phyloP scores from a whole-genome alignment of 768 basidiomycete genomes.

The Hirschioporus abietinus region DNA sequence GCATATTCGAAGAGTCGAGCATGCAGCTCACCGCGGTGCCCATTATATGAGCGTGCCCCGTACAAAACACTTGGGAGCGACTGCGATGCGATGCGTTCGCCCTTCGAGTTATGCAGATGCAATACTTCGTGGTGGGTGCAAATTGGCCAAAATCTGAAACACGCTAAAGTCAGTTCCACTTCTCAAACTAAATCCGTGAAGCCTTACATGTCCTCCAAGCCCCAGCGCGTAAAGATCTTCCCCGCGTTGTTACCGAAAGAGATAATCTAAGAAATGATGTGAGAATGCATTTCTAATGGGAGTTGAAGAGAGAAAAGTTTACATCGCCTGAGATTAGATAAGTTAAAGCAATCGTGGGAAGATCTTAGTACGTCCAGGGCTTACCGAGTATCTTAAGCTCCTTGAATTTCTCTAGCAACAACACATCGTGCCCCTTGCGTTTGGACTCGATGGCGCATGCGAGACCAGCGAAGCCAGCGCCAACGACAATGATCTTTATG shows the following conservation, averaged over 20 bases:
- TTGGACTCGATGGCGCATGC: constrained; percentile 17
- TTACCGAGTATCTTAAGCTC: constrained; percentile 15
- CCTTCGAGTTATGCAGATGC: constrained; percentile 18
- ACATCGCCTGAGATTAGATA: constrained; percentile 12
- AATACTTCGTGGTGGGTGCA: constrained; percentile 15
- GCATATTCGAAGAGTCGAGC: constrained; percentile 18
- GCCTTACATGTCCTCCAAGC: constrained; percentile 16
- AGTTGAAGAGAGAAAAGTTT: constrained; percentile 4
- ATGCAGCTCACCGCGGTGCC: constrained; percentile 24
- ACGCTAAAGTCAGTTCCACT: constrained; percentile 2
- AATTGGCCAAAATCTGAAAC: constrained; percentile 18
- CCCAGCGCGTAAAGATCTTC: constrained; percentile 20
- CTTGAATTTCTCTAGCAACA: constrained; percentile 16
- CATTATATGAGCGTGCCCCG: constrained; percentile 21
- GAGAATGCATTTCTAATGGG: not conserved
- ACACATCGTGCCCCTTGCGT: constrained; percentile 17
- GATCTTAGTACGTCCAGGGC: not conserved
- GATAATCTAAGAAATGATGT: constrained; percentile 12
- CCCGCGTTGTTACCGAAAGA: constrained; percentile 20
- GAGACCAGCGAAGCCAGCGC: constrained; percentile 22
- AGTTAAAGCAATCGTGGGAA: constrained; percentile 7
- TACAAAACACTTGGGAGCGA: constrained; percentile 12
- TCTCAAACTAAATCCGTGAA: constrained; percentile 9
- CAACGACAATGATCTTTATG: constrained; percentile 16
- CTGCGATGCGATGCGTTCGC: constrained; percentile 19